Percentiles rank a stretch among this genome's conserved stretches.
Conservation (phyloP, 2,329 filamentous ascomycete species). For the Exophiala xenobiotica region DNA sequence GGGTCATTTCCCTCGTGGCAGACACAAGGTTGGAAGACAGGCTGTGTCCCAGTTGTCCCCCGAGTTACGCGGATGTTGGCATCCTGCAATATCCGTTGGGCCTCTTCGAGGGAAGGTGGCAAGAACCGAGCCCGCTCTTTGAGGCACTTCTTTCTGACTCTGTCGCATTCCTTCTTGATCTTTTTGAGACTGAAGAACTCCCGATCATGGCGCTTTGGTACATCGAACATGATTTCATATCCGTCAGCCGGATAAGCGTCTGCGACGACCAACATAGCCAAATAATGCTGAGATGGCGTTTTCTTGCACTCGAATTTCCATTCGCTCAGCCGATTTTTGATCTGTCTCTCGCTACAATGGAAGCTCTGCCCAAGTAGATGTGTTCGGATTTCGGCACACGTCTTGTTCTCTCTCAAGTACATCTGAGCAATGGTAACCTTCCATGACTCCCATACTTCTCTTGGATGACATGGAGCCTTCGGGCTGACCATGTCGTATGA, state of each 20-base stretch:
- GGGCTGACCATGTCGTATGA: slow-evolving; percentile 10
- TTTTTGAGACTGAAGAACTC: slow-evolving; percentile 10
- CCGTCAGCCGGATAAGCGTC: slow-evolving; percentile 2
- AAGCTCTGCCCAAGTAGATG: slow-evolving; percentile 13
- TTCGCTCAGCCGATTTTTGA: slow-evolving; percentile 23
- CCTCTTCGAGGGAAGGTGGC: slow-evolving; percentile 5
- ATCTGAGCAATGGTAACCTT: slow-evolving; percentile 12
- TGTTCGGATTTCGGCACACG: slow-evolving; percentile 12
- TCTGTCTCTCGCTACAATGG: slow-evolving; percentile 20
- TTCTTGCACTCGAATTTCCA: slow-evolving; percentile 27
- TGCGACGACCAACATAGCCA: slow-evolving; percentile 20
- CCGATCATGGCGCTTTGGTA: slow-evolving; percentile 17
- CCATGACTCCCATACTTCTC: slow-evolving; percentile 21
- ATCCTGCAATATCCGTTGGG: slow-evolving; percentile 4
- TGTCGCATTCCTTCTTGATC: slow-evolving; percentile 25
- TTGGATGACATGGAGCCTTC: slow-evolving; percentile 9
- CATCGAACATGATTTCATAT: slow-evolving; percentile 13
- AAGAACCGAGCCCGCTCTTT: slow-evolving; percentile 1
- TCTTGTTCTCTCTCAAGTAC: slow-evolving; percentile 22
- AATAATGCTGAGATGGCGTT: slow-evolving; percentile 17
- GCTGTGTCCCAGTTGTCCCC: not conserved
- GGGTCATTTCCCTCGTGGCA: no score
- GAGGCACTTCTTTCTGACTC: slow-evolving; percentile 15
- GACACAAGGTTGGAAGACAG: not conserved
- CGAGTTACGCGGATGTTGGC: slow-evolving; percentile 3